These are phyloP conservation scores for Cucurbita moschata DNA, from an alignment of 306 rosid species.

Conservation along the genomic window DNA sequence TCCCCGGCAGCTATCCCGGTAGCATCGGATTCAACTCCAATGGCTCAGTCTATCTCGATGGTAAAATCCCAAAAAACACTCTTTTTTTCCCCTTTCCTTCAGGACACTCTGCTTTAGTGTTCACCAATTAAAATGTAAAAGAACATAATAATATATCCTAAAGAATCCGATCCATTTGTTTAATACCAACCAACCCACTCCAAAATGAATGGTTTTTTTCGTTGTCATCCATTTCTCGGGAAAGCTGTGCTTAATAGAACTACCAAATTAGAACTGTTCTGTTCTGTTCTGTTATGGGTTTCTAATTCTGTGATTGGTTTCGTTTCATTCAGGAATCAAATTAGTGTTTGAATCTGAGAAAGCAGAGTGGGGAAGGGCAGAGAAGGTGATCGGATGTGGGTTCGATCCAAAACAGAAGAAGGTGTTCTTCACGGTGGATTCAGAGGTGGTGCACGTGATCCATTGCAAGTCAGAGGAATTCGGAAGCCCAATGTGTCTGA, in stretches of 20 bases:
- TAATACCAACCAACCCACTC: background rate
- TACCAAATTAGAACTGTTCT: background rate
- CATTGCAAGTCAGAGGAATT: constrained; percentile 67
- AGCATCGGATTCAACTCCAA: constrained; percentile 90
- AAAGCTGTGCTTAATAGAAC: background rate
- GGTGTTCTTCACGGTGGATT: constrained; percentile 75
- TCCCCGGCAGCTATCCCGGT: constrained; percentile 72
- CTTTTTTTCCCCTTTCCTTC: background rate
- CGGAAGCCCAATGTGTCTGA: constrained; percentile 53
- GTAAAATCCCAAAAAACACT: constrained; percentile 18
- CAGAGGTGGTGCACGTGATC: constrained; percentile 58
- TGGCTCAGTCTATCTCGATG: constrained; percentile 83
- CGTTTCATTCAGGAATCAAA: constrained; percentile 50
- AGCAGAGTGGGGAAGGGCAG: constrained; percentile 51
- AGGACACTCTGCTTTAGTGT: background rate
- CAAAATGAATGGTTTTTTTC: background rate
- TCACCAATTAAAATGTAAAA: background rate
- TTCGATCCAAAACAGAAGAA: constrained; percentile 70
- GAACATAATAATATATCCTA: background rate
- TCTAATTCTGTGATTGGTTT: background rate
- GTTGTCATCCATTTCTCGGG: too few species aligned
- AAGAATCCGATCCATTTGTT: background rate
- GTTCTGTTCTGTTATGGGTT: background rate
- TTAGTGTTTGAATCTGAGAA: constrained; percentile 47
- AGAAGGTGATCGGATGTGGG: constrained; percentile 77